Evolutionary conservation across 495 filamentous ascomycete genomes (phyloP), one percentile per base, ranked within the genome.

Genomic region (Penicillium parvum): DNA sequence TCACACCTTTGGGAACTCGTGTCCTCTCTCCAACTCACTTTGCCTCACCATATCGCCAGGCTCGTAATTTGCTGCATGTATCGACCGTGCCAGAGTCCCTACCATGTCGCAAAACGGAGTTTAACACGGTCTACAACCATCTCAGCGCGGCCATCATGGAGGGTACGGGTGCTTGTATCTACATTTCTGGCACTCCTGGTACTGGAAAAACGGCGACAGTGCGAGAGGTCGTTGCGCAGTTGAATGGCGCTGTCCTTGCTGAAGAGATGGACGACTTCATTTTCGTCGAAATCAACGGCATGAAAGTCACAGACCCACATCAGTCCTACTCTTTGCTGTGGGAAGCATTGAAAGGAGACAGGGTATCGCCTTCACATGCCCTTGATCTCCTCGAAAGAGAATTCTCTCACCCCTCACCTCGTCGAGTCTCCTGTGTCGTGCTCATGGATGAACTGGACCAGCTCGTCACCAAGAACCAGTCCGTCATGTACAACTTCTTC

Each of bases 401-500:
- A 62, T 97, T 99, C 69, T 85, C 77, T 41, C 78, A 88, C 39
- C 94, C 94, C 0, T 88, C 81, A 36, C 94, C 94, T 28, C 80
- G 94, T 32, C 76, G 90, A 34, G 87, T 96, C 8, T 94, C 94
- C 0, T 97, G 94, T 56, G 94, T 99, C 18, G 94, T 99, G 6
- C 69, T 99, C 28, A 99, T 99, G 94, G 94, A 99, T 57, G 94
- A 99, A 68, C 77, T 99, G 28, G 94, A 99, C 65, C 94, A 99
- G 59, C 78, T 99, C 4, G 94, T 96, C 2, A 99, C 94, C 15
- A 90, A 88, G 46, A 96, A 92, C 57, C 94, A 99, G 53, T 88
- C 86, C 18, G 94, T 99, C 58, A 99, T 99, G 94, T 99, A 99
- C 70, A 99, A 99, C 59, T 99, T 99, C 65, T 99, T 99, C 79